These are phyloP conservation scores for Arachis hypogaea DNA, from an alignment of 306 rosid species.

Conservation along the genomic window DNA sequence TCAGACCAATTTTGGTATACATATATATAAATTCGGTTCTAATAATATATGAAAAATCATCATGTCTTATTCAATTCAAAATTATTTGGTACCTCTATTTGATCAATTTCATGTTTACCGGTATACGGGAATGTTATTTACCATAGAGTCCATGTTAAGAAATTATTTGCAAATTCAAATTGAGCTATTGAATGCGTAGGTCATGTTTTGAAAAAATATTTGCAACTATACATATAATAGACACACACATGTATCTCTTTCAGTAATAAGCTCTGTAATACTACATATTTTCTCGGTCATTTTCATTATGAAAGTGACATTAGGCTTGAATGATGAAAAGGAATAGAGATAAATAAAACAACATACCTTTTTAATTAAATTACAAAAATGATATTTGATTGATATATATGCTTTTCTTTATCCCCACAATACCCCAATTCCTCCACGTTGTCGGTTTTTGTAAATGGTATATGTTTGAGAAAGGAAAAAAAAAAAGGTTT, in stretches of 20 bases:
- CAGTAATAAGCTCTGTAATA: not conserved
- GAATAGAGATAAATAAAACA: slow-evolving; percentile 29
- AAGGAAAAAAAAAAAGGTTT: not conserved
- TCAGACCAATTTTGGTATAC: too few relatives aligned
- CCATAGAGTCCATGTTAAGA: not conserved
- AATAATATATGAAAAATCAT: too few relatives aligned
- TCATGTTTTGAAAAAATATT: not conserved
- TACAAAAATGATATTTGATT: slow-evolving; percentile 36
- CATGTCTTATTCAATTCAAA: too few relatives aligned
- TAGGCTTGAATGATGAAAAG: slow-evolving; percentile 6
- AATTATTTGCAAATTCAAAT: not conserved
- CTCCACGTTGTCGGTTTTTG: slow-evolving; percentile 5
- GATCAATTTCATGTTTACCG: too few relatives aligned
- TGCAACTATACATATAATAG: not conserved
- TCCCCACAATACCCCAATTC: not conserved
- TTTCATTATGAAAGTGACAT: slow-evolving; percentile 32
- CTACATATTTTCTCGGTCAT: slow-evolving; percentile 15
- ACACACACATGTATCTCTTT: not conserved
- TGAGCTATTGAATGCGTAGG: not conserved
- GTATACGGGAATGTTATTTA: not conserved
- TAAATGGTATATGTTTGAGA: not conserved
- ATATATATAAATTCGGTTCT: too few relatives aligned
- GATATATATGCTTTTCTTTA: slow-evolving; percentile 1
- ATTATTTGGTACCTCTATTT: too few relatives aligned
- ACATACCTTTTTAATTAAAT: slow-evolving; percentile 36